Evolutionary conservation across 139 green algal genomes (phyloP).

Genomic region (Closterium sp.): DNA sequence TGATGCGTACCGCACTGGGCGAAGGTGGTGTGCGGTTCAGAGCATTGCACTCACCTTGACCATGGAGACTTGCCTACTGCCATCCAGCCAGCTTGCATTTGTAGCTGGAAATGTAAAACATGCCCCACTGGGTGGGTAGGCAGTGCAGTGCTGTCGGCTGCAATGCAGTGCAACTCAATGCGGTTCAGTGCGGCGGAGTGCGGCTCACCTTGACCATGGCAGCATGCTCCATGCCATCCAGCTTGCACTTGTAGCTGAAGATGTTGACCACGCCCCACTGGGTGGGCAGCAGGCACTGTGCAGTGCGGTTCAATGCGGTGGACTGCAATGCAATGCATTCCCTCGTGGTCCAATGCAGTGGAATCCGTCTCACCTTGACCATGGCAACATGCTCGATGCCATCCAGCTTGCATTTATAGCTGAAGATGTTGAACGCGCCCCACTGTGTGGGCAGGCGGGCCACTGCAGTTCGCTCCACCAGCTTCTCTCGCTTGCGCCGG

Average conservation of each 20-base stretch:
- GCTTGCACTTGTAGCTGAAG: conserved; percentile 12
- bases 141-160: conserved; percentile 45
- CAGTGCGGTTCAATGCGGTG: conserved; percentile 21
- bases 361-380: conserved; percentile 48
- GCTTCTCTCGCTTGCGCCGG: conserved; percentile 36
- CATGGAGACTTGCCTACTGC: conserved; percentile 61
- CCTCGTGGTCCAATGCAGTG: neutral
- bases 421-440: neutral
- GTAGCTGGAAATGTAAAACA: too few species aligned
- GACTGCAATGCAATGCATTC: neutral
- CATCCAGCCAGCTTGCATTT: too few species aligned
- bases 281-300: neutral
- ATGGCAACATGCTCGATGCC: conserved; percentile 63
- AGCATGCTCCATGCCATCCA: conserved; percentile 59
- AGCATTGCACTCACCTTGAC: conserved; percentile 49
- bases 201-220: conserved; percentile 56
- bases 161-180: too few species aligned
- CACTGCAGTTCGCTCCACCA: conserved; percentile 53
- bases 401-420: too few species aligned
- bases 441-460: conserved; percentile 55
- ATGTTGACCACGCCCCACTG: too few species aligned
- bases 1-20: too few species aligned
- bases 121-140: too few species aligned
- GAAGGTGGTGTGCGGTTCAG: too few species aligned
- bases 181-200: too few species aligned